A percentile compares a stretch with the other conserved stretches of the same genome.
phyloP scores from a whole-genome alignment of 108 stramenopile species.

The Nitzschia inconspicua region DNA sequence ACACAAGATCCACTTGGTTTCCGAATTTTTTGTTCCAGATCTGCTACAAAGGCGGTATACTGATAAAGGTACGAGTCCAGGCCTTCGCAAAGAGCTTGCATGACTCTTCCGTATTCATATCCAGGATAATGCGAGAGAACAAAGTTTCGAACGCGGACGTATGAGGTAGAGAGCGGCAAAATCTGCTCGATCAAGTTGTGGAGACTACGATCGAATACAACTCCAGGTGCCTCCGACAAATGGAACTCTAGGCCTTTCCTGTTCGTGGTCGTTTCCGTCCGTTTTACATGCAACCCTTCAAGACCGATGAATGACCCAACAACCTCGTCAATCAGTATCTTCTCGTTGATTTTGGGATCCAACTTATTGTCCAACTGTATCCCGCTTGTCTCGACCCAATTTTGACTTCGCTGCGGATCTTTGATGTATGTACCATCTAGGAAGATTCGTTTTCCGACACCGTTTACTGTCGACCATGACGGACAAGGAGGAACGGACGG shows the following conservation, averaged over 20 bases:
- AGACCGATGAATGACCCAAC: conserved; percentile 80
- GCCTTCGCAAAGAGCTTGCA: conserved; percentile 85
- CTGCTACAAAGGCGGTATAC: conserved; percentile 68
- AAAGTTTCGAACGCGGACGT: conserved; percentile 64
- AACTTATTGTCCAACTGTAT: not conserved
- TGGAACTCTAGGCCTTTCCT: conserved; percentile 15
- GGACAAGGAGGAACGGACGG: conserved; percentile 55
- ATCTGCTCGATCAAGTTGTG: conserved; percentile 53
- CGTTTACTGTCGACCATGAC: conserved; percentile 41
- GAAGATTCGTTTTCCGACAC: conserved; percentile 45
- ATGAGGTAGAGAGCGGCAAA: conserved; percentile 71
- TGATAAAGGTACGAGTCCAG: conserved; percentile 70
- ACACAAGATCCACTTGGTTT: conserved; percentile 11
- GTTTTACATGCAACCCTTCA: conserved; percentile 58
- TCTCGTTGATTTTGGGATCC: conserved; percentile 47
- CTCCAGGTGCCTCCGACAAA: conserved; percentile 24
- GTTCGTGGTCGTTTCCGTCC: conserved; percentile 16
- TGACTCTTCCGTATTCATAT: conserved; percentile 84
- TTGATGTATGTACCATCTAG: conserved; percentile 26
- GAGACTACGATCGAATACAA: conserved; percentile 49
- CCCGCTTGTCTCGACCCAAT: conserved; percentile 3
- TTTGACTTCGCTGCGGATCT: conserved; percentile 19
- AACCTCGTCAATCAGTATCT: conserved; percentile 68
- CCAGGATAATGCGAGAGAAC: conserved; percentile 41
- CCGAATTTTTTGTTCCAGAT: conserved; percentile 57